Base-by-base conservation (phyloP, 108 stramenopile genomes). In the Cyclotella baltica region DNA sequence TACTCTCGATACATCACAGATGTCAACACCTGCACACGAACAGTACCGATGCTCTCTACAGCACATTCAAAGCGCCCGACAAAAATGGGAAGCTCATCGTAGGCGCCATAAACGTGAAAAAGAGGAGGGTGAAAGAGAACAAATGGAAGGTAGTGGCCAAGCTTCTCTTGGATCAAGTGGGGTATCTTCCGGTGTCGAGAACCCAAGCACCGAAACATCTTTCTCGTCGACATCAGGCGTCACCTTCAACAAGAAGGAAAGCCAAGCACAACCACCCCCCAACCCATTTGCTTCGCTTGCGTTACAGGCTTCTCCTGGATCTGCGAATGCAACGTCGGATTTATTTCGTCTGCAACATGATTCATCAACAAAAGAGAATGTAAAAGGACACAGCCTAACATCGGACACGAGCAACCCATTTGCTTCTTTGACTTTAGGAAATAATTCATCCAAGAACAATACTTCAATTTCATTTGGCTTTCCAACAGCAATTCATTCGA, bases 31-130 rank as follows among this genome's bases (percentile, higher is more conserved):
- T 4, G 31, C 59, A 34, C 30, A 37, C 4, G 63, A 43, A 46
- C 38, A 46, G 22, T 46, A 25, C 38, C 19, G 63, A 46, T 40
- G 25, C 37, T 69, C 68, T 36, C 50, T 69, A 23, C 68, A 53
- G 47, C 68, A 47, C 22, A 69, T 69, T 28, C 50, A 36, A 52
- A 52, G 31, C 6, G 68, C 68, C 29, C 50, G 68, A 20, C 25
- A 29, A 28, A 36, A 35, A 28, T 69, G 68, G 68, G 50, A 69
- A 28, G 51, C 47, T 8, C 63, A 64, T 46, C 63, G 63, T 13
- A 40, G 11, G 43, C 63, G 63, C 13, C 16, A 8, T 3, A 15
- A 27, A 37, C 16, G 23, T 13, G 38, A 64, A 27, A 37, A 25
- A 43, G 63, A 64, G 0, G 38, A 64, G 40, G 28, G 25, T 0